Evolutionary conservation across 495 filamentous ascomycete genomes (phyloP).

Genomic region (Penicillium nucicola): DNA sequence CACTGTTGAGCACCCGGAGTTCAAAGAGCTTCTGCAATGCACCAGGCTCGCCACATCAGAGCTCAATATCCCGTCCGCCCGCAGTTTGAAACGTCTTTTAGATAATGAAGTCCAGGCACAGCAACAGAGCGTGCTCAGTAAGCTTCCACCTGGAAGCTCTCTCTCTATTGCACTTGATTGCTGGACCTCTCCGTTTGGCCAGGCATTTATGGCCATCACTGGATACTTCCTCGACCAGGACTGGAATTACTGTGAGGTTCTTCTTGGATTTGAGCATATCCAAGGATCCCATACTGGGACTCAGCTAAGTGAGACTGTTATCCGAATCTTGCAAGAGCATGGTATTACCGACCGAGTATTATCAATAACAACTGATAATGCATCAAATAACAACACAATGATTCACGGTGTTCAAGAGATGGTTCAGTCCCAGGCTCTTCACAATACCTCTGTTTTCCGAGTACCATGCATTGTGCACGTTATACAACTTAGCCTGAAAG

Average conservation of each 20-base stretch:
- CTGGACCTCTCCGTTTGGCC: constrained; percentile 13
- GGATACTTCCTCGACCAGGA: background rate
- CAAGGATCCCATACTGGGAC: background rate
- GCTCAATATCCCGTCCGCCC: background rate
- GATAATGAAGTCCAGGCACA: background rate
- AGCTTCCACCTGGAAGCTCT: background rate
- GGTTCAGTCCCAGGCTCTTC: background rate
- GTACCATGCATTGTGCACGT: constrained; percentile 12
- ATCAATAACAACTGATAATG: constrained; percentile 12
- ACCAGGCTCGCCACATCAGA: background rate
- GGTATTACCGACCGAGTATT: background rate
- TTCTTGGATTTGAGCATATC: background rate
- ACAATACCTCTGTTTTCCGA: background rate
- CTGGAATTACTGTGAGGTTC: background rate
- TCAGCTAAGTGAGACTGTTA: background rate
- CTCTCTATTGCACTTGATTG: constrained; percentile 15
- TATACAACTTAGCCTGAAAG: constrained; percentile 13
- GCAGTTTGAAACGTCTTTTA: background rate
- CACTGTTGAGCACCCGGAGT: background rate
- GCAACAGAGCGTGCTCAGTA: background rate
- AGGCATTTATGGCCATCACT: constrained; percentile 1
- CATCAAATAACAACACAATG: constrained; percentile 18
- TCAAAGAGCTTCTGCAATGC: background rate
- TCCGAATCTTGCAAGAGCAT: background rate
- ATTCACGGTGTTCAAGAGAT: constrained; percentile 6